Evolutionary conservation across 129 eudicot genomes (phyloP), one percentile per base, ranked within the genome.

Genomic region (Helianthus tuberosus): DNA sequence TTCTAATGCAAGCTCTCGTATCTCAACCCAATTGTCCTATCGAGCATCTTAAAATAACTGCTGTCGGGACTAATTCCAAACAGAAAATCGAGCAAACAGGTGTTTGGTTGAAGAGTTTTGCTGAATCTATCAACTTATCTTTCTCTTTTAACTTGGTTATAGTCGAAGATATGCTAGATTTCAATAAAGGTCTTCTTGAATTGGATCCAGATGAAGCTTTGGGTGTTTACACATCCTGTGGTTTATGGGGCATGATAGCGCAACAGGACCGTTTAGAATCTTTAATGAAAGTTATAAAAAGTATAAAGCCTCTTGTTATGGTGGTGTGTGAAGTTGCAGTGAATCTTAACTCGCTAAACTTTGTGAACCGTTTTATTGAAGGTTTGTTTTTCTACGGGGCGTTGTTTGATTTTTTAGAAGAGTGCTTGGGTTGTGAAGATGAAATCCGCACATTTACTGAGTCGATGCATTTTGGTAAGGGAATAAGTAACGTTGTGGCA

Each of bases 341-440:
- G 9, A 87, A 89, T 72, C 72, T 69, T 11, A 89, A 86, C 71
- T 77, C 88, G 1, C 88, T 92, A 0, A 65, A 72, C 66, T 89
- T 89, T 63, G 85, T 86, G 62, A 61, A 77, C 39, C 91, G 92
- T 35, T 89, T 89, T 47, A 80, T 75, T 27, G 91, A 89, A 75
- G 84, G 80, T 54, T 74, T 89, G 11, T 84, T 86, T 35, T 84
- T 20, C 76, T 73, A 63, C 39, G 90, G 88, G 11, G 88, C 85
- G 0, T 20, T 73, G 32, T 83, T 90, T 38, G 88, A 86, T 76
- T 44, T 69, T 2, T 6, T 90, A 54, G 90, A 77, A 16, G 90
- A 83, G 6, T 87, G 87, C 35, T 41, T 84, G 84, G 84, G 32
- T 0, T 62, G 55, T 14, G 73, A 76, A 11, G 83, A 76, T 67